A percentile compares a stretch with the other conserved stretches of the same genome.
Evolutionary conservation across 169 alveolate genomes (phyloP).

Genomic region (Eimeria acervulina): DNA sequence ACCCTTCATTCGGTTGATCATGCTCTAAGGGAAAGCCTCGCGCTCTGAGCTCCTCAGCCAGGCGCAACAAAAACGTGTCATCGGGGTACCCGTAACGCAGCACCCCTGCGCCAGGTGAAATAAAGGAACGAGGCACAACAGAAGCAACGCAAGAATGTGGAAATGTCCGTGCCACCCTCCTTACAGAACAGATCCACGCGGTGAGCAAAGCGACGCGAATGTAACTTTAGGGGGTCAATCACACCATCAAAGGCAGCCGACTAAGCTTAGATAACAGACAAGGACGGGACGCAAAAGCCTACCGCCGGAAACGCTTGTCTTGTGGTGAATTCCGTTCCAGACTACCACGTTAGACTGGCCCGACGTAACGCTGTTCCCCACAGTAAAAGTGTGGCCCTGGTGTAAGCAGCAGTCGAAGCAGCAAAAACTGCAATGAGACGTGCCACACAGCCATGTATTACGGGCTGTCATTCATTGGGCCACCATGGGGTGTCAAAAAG

Average conservation of each 20-base stretch:
- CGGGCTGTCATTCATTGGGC: neutral
- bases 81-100: slow-evolving; percentile 45
- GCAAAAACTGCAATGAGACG: neutral
- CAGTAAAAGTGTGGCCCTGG: slow-evolving; percentile 90
- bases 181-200: neutral
- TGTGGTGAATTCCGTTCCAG: slow-evolving; percentile 96
- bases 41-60: slow-evolving; percentile 52
- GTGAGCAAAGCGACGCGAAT: neutral
- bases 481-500: neutral
- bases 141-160: neutral
- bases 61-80: slow-evolving; percentile 17
- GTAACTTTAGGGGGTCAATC: neutral
- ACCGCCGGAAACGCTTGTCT: slow-evolving; percentile 92
- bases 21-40: slow-evolving; percentile 30
- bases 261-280: neutral
- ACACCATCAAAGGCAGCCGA: neutral
- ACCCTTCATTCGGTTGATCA: neutral
- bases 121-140: neutral
- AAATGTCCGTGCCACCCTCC: neutral
- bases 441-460: neutral
- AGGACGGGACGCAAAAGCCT: neutral
- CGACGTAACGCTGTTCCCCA: slow-evolving; percentile 94
- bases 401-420: slow-evolving; percentile 16
- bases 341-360: slow-evolving; percentile 91
- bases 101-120: slow-evolving; percentile 8